A percentile compares a stretch with the other conserved stretches of the same genome.
Evolutionary conservation across 2,329 filamentous ascomycete genomes (phyloP).

Genomic region (Colletotrichum sp.): DNA sequence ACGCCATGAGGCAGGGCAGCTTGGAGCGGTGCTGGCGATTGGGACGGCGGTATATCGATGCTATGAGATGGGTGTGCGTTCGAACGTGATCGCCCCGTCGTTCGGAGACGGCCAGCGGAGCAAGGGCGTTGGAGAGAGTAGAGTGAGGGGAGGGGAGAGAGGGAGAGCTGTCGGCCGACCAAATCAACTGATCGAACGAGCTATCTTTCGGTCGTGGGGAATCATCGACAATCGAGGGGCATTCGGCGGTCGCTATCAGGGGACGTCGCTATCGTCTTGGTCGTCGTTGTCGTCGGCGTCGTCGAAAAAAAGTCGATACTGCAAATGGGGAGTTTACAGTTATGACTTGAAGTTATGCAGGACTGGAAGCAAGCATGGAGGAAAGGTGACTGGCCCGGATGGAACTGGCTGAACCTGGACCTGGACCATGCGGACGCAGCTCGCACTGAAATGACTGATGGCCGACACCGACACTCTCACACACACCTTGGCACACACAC

Average conservation of each 20-base stretch:
- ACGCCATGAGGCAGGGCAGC: constrained; percentile 62
- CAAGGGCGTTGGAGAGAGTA: neutral
- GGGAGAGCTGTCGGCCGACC: neutral
- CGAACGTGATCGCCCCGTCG: neutral
- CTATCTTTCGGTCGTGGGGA: neutral
- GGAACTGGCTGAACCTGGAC: neutral
- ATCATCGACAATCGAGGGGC: constrained; percentile 1
- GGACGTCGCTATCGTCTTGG: neutral
- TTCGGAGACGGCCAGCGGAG: neutral
- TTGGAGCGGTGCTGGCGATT: constrained; percentile 5
- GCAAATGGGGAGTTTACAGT: neutral
- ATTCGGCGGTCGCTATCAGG: neutral
- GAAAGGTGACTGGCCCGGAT: neutral
- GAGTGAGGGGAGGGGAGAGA: neutral
- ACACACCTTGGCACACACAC: neutral
- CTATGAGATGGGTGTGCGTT: neutral
- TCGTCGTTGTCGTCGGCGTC: constrained; percentile 8
- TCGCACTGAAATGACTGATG: neutral
- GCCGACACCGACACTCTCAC: neutral
- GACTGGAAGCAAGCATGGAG: neutral
- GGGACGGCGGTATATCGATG: neutral
- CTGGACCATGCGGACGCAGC: neutral
- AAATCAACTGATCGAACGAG: constrained; percentile 15
- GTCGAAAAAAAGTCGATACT: neutral
- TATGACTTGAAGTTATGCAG: neutral